Evolutionary conservation across 2,329 filamentous ascomycete species (phyloP).

Genomic region (Didymella arachidicola): DNA sequence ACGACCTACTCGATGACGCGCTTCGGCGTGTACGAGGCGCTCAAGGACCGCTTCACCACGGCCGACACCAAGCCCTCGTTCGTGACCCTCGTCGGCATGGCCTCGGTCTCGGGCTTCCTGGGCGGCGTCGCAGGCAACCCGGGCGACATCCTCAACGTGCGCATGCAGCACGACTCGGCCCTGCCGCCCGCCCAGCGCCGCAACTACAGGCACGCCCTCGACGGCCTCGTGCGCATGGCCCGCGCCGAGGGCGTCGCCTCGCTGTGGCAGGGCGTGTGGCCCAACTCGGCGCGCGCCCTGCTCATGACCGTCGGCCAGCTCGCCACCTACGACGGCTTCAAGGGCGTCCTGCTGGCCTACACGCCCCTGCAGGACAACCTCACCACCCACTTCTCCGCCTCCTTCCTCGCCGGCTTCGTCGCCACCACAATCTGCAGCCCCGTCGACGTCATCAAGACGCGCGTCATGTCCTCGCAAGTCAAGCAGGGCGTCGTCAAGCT

Average conservation of each 20-base stretch:
- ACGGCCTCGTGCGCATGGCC: slow-evolving; percentile 88
- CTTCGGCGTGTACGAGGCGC: slow-evolving; percentile 94
- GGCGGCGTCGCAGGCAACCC: slow-evolving; percentile 93
- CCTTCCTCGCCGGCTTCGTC: slow-evolving; percentile 79
- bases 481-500: slow-evolving; percentile 65
- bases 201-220: slow-evolving; percentile 88
- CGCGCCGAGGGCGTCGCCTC: slow-evolving; percentile 78
- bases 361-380: slow-evolving; percentile 73
- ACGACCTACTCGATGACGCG: slow-evolving; percentile 93
- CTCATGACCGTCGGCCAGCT: slow-evolving; percentile 88
- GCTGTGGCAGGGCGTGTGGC: slow-evolving; percentile 85
- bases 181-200: slow-evolving; percentile 76
- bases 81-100: slow-evolving; percentile 80
- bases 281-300: slow-evolving; percentile 81
- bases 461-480: slow-evolving; percentile 76
- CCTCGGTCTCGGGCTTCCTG: slow-evolving; percentile 81
- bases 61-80: slow-evolving; percentile 67
- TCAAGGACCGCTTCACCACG: slow-evolving; percentile 75
- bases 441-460: slow-evolving; percentile 88
- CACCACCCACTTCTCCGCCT: slow-evolving; percentile 80
- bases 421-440: slow-evolving; percentile 86
- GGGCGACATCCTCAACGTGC: slow-evolving; percentile 94
- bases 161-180: slow-evolving; percentile 93
- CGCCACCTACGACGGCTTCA: slow-evolving; percentile 85
- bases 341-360: slow-evolving; percentile 70